A percentile compares a stretch with the other conserved stretches of the same genome.
Evolutionary conservation across 495 filamentous ascomycete species (phyloP).

Genomic region (Neurospora sp.): DNA sequence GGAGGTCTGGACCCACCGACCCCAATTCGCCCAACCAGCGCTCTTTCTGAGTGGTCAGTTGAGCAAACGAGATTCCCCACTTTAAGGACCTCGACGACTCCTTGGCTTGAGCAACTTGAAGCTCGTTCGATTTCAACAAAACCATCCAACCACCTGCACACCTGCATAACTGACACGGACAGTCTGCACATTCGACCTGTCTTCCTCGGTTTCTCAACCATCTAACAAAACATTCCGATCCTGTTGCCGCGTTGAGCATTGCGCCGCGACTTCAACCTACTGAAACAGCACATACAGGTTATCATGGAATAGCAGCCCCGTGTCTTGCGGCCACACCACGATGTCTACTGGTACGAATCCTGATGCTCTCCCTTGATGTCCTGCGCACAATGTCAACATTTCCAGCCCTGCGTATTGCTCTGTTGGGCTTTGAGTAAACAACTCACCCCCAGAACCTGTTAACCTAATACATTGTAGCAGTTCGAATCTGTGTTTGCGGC

Average conservation of each 20-base stretch:
- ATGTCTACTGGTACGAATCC: neutral
- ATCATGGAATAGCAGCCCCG: neutral
- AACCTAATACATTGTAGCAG: conserved; percentile 32
- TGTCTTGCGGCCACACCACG: neutral
- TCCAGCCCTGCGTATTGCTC: too few species aligned
- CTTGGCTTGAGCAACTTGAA: neutral
- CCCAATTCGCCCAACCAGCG: neutral
- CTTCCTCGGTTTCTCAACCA: neutral
- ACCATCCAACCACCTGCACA: neutral
- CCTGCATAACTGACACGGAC: neutral
- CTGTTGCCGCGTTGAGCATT: neutral
- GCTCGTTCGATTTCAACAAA: neutral
- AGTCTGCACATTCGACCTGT: neutral
- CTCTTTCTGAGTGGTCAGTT: neutral
- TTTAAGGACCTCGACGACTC: neutral
- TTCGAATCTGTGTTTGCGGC: conserved; percentile 92
- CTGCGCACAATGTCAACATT: neutral
- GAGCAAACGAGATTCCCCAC: neutral
- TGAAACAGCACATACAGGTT: neutral
- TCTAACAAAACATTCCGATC: neutral
- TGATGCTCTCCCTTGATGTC: neutral
- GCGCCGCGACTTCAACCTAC: neutral
- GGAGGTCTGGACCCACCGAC: neutral
- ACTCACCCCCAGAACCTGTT: neutral
- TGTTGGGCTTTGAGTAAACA: neutral